These are phyloP conservation scores for Talaromyces sp. DNA, from an alignment of 2,329 filamentous ascomycete species.

Conservation along the genomic window DNA sequence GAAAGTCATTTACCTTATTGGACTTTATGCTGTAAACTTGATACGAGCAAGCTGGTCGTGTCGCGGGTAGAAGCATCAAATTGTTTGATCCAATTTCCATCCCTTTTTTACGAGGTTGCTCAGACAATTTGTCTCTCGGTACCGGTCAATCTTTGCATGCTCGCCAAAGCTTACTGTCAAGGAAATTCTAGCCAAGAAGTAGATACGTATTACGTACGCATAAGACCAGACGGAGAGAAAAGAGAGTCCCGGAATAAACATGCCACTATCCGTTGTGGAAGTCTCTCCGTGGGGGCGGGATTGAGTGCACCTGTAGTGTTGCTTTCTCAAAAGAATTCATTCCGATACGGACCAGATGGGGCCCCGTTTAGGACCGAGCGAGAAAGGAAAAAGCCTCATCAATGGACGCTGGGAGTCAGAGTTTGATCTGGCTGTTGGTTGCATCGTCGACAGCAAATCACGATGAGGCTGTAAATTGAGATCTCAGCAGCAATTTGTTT, in stretches of 20 bases:
- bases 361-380: no score
- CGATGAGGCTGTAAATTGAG: neutral
- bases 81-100: neutral
- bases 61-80: neutral
- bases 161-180: neutral
- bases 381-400: neutral
- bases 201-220: neutral
- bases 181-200: neutral
- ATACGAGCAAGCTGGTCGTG: neutral
- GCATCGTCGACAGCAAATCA: neutral
- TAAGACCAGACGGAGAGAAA: neutral
- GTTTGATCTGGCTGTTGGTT: neutral
- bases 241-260: neutral
- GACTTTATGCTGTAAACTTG: no score
- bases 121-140: neutral
- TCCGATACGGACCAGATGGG: neutral
- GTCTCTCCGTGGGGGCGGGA: neutral
- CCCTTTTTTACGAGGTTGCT: neutral
- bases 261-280: constrained; percentile 4
- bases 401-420: neutral
- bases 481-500: neutral
- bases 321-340: neutral
- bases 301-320: neutral
- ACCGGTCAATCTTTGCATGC: neutral
- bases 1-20: neutral